Base-by-base conservation (phyloP, 23 red algal species). In the Chondrus crispus region DNA sequence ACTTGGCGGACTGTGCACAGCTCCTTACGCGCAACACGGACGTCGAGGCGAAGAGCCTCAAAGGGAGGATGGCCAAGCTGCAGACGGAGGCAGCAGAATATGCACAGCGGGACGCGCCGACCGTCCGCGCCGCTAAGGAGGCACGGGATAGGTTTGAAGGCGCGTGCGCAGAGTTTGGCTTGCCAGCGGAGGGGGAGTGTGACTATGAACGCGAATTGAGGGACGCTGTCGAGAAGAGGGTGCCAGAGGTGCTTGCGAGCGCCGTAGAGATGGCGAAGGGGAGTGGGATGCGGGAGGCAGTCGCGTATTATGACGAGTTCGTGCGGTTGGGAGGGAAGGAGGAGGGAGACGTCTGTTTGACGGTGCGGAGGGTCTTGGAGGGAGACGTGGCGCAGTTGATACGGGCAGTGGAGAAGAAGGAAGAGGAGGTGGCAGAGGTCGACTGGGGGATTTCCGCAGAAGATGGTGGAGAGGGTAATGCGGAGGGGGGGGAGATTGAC, bases 1-100 rank as follows among this genome's bases (percentile, higher is more conserved):
- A 80, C 48, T 62, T 90, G 5, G 87, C 87, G 36, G 87, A 90
- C 55, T 64, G 62, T 51, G 87, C 87, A 5, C 87, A 90, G 44
- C 53, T 20, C 19, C 53, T 90, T 18, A 46, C 44, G 5, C 69
- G 54, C 16, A 64, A 81, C 62, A 45, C 87, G 39, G 54, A 90
- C 46, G 41, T 58, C 44, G 87, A 90, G n/a, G 87, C 87, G 4
- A 14, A 14, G 2, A 73, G 71, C 5, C 30, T 90, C 43, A 79
- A 90, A 54, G 18, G 49, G 32, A 46, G 3, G 30, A 90, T 80
- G 20, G 87, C 87, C 26, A 42, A 48, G 3, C 70, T 90, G 37
- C 49, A 62, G 18, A 18, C n/a, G 3, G 72, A 52, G 2, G 48
- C 60, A 2, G 35, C 87, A 46, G 72, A 90, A 13, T 68, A 28